These are phyloP conservation scores for Coemansia sp. DNA, from an alignment of 192 early-diverging fungal species.

Conservation along the genomic window DNA sequence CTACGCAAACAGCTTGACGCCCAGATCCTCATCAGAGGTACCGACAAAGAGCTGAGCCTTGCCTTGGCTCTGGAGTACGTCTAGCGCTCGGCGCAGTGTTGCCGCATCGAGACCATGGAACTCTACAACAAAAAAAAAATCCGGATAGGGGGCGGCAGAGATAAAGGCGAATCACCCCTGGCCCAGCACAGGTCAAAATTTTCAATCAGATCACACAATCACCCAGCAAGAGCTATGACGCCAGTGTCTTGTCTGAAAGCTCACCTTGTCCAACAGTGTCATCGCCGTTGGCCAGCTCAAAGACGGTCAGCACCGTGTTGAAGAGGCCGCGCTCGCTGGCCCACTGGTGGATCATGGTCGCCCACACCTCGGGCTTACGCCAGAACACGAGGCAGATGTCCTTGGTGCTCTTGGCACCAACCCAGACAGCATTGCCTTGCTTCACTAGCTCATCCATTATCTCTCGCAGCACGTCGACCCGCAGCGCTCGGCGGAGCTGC, in stretches of 20 bases:
- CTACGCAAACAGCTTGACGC: slow-evolving; percentile 80
- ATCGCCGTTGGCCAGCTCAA: slow-evolving; percentile 88
- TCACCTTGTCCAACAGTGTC: slow-evolving; percentile 70
- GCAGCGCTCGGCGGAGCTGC: slow-evolving; percentile 64
- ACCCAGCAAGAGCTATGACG: neutral
- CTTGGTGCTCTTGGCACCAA: slow-evolving; percentile 36
- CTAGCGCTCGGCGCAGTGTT: slow-evolving; percentile 72
- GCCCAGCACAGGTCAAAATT: slow-evolving; percentile 7
- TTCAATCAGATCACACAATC: slow-evolving; percentile 8
- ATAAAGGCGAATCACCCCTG: neutral
- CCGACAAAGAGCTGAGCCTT: slow-evolving; percentile 76
- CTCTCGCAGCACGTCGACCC: slow-evolving; percentile 63
- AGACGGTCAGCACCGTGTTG: slow-evolving; percentile 81
- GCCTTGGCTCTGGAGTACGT: slow-evolving; percentile 78
- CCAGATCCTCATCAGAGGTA: slow-evolving; percentile 64
- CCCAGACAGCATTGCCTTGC: slow-evolving; percentile 59
- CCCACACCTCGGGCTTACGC: slow-evolving; percentile 92
- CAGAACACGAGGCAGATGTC: slow-evolving; percentile 73
- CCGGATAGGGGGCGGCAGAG: neutral
- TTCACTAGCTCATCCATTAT: slow-evolving; percentile 74
- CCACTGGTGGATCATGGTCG: slow-evolving; percentile 75
- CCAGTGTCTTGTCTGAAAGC: neutral
- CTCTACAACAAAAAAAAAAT: slow-evolving; percentile 54
- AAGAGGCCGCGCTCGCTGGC: slow-evolving; percentile 71
- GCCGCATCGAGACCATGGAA: slow-evolving; percentile 73